phyloP scores from a whole-genome alignment of 2,329 filamentous ascomycete genomes.

The Xylariaceae sp. region DNA sequence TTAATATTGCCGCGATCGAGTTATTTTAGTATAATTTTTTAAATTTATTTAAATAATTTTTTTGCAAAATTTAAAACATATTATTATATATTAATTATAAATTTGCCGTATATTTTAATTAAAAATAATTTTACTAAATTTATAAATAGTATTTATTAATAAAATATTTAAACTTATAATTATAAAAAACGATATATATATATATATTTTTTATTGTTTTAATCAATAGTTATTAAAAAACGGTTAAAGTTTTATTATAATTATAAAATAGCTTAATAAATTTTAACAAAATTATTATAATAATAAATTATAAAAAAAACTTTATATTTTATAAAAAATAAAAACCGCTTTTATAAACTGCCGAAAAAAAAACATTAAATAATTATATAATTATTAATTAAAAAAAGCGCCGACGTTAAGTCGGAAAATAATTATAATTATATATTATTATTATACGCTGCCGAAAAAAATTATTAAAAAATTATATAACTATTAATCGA shows the following conservation, averaged over 20 bases:
- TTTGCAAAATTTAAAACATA: conserved; percentile 2
- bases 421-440: not conserved
- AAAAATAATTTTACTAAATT: conserved; percentile 13
- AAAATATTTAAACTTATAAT: not conserved
- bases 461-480: not conserved
- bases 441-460: too few relatives aligned
- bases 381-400: too few relatives aligned
- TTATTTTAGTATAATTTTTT: conserved; percentile 11
- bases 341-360: not conserved
- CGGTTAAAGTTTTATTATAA: conserved; percentile 5
- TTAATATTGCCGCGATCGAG: conserved; percentile 13
- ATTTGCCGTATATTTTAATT: conserved; percentile 16
- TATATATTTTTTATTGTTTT: conserved; percentile 18
- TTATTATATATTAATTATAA: conserved; percentile 2
- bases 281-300: not conserved
- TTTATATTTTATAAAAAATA: not conserved
- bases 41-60: conserved; percentile 3
- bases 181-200: not conserved
- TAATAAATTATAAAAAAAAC: not conserved
- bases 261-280: not conserved
- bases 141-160: not conserved
- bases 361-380: not conserved
- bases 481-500: too few relatives aligned
- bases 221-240: conserved; percentile 3
- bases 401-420: not conserved